These are phyloP conservation scores for Xylaria telfairii DNA, from an alignment of 495 filamentous ascomycete species.

Conservation along the genomic window DNA sequence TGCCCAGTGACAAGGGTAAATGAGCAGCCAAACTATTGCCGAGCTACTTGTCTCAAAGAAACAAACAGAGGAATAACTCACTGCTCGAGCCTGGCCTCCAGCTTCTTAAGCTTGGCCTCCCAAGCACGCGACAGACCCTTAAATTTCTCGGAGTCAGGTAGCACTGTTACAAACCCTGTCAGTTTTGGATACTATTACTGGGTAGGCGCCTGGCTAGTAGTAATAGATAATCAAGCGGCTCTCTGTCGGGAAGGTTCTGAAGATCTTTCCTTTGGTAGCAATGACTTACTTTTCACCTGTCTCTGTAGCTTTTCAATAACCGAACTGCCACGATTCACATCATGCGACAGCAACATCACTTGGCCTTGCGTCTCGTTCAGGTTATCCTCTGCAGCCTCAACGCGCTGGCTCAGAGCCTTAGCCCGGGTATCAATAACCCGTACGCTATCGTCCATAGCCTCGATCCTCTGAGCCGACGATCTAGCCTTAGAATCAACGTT, in stretches of 20 bases:
- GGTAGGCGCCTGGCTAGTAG: neutral
- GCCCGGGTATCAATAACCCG: constrained; percentile 26
- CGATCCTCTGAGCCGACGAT: constrained; percentile 23
- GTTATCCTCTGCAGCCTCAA: constrained; percentile 26
- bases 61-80: constrained; percentile 7
- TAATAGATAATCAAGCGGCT: neutral
- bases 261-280: neutral
- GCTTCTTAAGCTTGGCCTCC: constrained; percentile 28
- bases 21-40: neutral
- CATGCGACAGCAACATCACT: constrained; percentile 26
- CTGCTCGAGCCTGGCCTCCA: constrained; percentile 25
- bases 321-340: constrained; percentile 24
- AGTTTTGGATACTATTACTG: neutral
- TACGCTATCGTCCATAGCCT: constrained; percentile 30
- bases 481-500: constrained; percentile 18
- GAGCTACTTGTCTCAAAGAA: neutral
- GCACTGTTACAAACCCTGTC: constrained; percentile 12
- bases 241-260: neutral
- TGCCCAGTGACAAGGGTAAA: neutral
- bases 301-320: constrained; percentile 28
- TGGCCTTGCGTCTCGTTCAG: constrained; percentile 24
- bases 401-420: constrained; percentile 26
- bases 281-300: constrained; percentile 27
- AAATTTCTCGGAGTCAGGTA: constrained; percentile 28
- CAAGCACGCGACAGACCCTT: constrained; percentile 24